Evolutionary conservation across 2,329 filamentous ascomycete species (phyloP), one percentile per base, ranked within the genome.

Genomic region (Cordyceps fumosorosea): DNA sequence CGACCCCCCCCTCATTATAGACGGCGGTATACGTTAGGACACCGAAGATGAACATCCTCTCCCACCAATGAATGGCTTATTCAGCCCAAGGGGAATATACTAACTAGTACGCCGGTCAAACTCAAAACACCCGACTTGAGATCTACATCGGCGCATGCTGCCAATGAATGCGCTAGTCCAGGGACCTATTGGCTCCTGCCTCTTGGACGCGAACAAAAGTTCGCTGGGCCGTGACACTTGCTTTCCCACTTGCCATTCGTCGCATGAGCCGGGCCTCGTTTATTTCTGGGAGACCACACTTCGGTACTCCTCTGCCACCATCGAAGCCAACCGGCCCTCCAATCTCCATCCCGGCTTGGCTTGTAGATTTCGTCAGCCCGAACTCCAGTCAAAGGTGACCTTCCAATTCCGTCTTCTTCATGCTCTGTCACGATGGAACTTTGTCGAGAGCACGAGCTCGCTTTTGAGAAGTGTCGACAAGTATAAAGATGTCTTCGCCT

Each of bases 401-500:
- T 62, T 62, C 29, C 45, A 44, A 24, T 56, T 62, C 51, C 24
- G 59, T 62, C 29, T n/a, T 24, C 40, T 47, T 60, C 26, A 55
- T 37, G 58, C 58, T 14, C 55, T 60, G 18, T 8, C 40, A 50
- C 14, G 22, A 55, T 34, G 51, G 45, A 51, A 42, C 52, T 34
- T 56, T 32, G 22, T 50, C 24, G 44, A 26, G 5, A 55, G 11
- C 32, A 45, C 18, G 18, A 34, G 44, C 44, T 56, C 10, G 22
- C 4, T 32, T 32, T 48, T 22, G 11, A 16, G 3, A 55, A 55
- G 22, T 1, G 24, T 22, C 20, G 40, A 16, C 8, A 10, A 42
- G 42, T 61, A 61, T 61, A 61, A 60, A 61, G 58, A 61, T 50
- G 51, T 6, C 58, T 29, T 40, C 20, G 8, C 51, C 8, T 26